phyloP scores from a whole-genome alignment of 495 filamentous ascomycete species.

The Neurospora sp. region DNA sequence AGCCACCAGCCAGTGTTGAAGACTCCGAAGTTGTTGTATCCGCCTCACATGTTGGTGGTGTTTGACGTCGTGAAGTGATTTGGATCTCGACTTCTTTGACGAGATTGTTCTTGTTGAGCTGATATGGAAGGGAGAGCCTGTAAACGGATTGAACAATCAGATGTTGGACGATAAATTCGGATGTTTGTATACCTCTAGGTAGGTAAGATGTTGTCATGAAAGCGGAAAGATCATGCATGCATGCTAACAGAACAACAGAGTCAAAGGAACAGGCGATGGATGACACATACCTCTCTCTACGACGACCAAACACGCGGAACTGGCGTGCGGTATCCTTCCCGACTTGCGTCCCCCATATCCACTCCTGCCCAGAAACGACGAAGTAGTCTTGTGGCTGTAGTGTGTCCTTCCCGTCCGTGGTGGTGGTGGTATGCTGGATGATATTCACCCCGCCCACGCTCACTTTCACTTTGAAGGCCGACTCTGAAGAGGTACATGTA shows the following conservation, averaged over 20 bases:
- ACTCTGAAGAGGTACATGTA: neutral
- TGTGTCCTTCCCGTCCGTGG: neutral
- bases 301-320: neutral
- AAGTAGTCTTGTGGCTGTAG: neutral
- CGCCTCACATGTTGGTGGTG: neutral
- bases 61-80: neutral
- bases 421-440: neutral
- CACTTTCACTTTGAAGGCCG: neutral
- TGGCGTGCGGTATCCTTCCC: neutral
- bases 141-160: neutral
- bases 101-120: neutral
- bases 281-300: neutral
- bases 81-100: neutral
- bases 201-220: neutral
- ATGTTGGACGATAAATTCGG: neutral
- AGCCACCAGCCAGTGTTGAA: neutral
- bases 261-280: too few relatives aligned
- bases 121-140: neutral
- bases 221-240: too few relatives aligned
- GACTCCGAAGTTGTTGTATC: neutral
- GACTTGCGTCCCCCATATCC: neutral
- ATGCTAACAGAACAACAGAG: too few relatives aligned
- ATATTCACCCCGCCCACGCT: neutral
- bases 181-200: neutral
- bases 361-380: neutral